Base-by-base conservation (phyloP, 331 rosid species). In the Acacia pycnantha region DNA sequence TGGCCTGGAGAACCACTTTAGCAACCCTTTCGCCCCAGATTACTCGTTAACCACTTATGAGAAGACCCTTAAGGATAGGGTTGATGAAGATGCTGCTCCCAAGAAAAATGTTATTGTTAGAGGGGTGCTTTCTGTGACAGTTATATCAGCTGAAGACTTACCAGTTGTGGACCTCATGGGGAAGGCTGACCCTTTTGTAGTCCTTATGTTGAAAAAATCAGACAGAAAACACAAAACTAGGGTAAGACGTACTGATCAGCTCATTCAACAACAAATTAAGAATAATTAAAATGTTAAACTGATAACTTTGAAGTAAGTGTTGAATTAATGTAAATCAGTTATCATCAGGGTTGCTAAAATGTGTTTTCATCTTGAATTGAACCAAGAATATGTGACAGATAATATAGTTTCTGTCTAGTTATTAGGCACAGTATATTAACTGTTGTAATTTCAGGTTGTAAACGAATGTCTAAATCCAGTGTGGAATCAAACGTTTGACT, bases 401-500 rank as follows among this genome's bases (percentile, higher is more conserved):
- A 27, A 62, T 82, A 71, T 15, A 62, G 19, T 70, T 70, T 75
- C 47, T 51, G 9, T 37, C 7, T 59, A 66, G 40, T 18, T 33
- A 16, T 68, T 12, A 1, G 51, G 68, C 51, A 58, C 16, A 47
- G 47, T 71, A 29, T 29, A 59, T 50, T 73, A 24, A 78, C 35
- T 71, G 43, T 27, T 79, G 72, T 67, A 76, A 84, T 76, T 15
- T 81, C 85, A 95, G 99, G 99, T 95, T 77, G 90, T 93, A 27
- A 89, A 71, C 10, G 97, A 93, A 85, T 90, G 88, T 70, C 77
- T 95, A 87, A 93, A 93, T 75, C 99, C 99, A 47, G 89, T 87
- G 46, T 95, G 99, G 99, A 95, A 95, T 86, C 99, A 93, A 89
- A 95, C 97, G 59, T 93, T 92, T 69, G 98, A 95, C 86, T 93